Conservation (phyloP, 768 basidiomycete species). For the Podaxis carcinomalis region DNA sequence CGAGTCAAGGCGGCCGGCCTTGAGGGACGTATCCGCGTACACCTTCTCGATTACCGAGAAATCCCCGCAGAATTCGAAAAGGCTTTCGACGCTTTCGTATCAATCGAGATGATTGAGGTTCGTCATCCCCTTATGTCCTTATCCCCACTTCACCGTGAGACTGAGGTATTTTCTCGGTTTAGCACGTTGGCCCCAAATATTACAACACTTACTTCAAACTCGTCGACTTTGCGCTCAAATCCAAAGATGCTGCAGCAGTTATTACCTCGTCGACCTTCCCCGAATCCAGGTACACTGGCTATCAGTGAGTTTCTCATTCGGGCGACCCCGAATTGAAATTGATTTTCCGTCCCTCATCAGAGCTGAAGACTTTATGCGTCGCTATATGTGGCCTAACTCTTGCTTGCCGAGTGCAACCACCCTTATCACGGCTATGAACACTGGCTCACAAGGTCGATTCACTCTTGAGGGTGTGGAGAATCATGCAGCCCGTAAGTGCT, state of each 20-base stretch:
- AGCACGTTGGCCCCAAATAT: constrained; percentile 52
- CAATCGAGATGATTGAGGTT: constrained; percentile 80
- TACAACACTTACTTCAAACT: constrained; percentile 74
- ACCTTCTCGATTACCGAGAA: constrained; percentile 88
- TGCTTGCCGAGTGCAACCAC: constrained; percentile 84
- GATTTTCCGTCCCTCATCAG: constrained; percentile 23
- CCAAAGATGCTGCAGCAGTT: constrained; percentile 60
- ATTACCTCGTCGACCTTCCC: constrained; percentile 70
- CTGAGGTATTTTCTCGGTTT: constrained; percentile 7
- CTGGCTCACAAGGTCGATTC: constrained; percentile 69
- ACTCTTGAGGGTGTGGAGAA: constrained; percentile 84
- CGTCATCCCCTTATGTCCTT: constrained; percentile 11
- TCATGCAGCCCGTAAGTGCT: constrained; percentile 65
- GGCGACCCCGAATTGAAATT: background rate
- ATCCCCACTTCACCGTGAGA: constrained; percentile 37
- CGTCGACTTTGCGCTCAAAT: constrained; percentile 74
- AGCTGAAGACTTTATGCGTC: constrained; percentile 81
- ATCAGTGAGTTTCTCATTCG: constrained; percentile 49
- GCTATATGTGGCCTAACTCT: constrained; percentile 88
- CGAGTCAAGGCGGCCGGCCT: constrained; percentile 72
- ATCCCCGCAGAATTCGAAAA: constrained; percentile 80
- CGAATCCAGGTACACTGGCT: constrained; percentile 60
- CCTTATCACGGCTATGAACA: constrained; percentile 69
- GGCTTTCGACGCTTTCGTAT: constrained; percentile 74
- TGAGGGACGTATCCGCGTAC: constrained; percentile 70